Base-by-base conservation (phyloP, 345 rosid species). In the Populus euphratica region DNA sequence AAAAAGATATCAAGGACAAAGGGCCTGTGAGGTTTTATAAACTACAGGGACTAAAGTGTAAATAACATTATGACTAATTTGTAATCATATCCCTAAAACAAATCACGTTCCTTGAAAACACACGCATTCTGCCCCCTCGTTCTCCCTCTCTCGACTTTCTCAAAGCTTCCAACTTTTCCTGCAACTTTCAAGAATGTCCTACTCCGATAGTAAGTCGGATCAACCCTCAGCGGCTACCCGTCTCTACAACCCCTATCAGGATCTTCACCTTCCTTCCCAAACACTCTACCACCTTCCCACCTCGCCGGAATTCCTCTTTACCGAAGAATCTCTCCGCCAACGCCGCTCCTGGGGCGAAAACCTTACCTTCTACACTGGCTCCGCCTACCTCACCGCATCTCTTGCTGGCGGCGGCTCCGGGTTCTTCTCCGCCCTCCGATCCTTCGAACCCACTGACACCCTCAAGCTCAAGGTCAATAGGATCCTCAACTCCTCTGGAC, bases 291-390 rank as follows among this genome's bases (percentile, higher is more conserved):
- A 89, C 87, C 93, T 96, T 64, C 94, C 96, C 27, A 91, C 92
- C 62, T 89, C 98, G 4, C 99, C 99, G 17, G 99, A 96, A 82
- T 93, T 85, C 82, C 98, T 96, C 82, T 96, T 96, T 85, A 43
- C 90, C 14, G 99, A 96, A 77, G 98, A 96, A 77, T 85, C 98
- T 47, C n/a, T 86, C 72, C 88, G 81, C 83, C 96, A 92, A 67
- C 98, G 97, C 80, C 97, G 99, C 67, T 89, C 98, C 63, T 95
- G 99, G 99, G 98, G 99, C 14, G 99, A 93, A 85, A 96, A 93
- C 66, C 91, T 96, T 76, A 92, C 98, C 56, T 96, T 93, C 76
- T 96, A 96, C 83, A 93, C 99, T 70, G 99, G 99, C 10, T 74
- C 90, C 5, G 89, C 92, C 68, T 95, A 95, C 81, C 89, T 93